These are phyloP conservation scores for Flammula alnicola DNA, from an alignment of 1,284 basidiomycete genomes.

Conservation along the genomic window DNA sequence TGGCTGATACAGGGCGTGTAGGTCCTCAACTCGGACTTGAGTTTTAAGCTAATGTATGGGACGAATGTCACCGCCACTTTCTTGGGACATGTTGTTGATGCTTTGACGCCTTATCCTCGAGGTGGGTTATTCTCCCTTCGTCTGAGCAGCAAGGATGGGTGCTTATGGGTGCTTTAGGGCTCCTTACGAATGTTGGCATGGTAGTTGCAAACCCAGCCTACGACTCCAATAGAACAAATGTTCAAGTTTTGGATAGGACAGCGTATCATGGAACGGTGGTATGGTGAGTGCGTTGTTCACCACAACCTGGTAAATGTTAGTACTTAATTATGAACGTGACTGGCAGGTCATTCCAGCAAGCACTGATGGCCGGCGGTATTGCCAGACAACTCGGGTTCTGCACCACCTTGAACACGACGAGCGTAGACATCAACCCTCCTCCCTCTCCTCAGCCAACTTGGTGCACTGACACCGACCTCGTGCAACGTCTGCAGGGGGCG, in stretches of 20 bases:
- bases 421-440: constrained; percentile 26
- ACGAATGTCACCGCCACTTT: constrained; percentile 27
- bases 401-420: constrained; percentile 15
- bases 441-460: constrained; percentile 23
- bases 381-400: constrained; percentile 30
- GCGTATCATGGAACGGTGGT: constrained; percentile 33
- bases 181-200: constrained; percentile 34
- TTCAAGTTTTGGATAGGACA: constrained; percentile 28
- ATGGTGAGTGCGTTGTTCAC: no score
- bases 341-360: constrained; percentile 33
- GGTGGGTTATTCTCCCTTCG: constrained; percentile 16
- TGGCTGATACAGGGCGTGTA: constrained; percentile 8
- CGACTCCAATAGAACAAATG: constrained; percentile 30
- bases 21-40: constrained; percentile 33
- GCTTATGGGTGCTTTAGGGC: constrained; percentile 24
- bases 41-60: constrained; percentile 31
- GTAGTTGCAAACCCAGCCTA: constrained; percentile 33
- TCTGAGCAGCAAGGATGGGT: not conserved
- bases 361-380: constrained; percentile 32
- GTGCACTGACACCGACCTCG: constrained; percentile 26
- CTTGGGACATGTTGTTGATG: constrained; percentile 26
- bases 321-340: no score
- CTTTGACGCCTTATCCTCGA: constrained; percentile 30
- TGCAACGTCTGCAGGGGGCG: constrained; percentile 24
- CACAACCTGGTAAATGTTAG: not conserved